These are phyloP conservation scores for Fusarium sp. DNA, from an alignment of 2,329 filamentous ascomycete genomes.

Conservation along the genomic window DNA sequence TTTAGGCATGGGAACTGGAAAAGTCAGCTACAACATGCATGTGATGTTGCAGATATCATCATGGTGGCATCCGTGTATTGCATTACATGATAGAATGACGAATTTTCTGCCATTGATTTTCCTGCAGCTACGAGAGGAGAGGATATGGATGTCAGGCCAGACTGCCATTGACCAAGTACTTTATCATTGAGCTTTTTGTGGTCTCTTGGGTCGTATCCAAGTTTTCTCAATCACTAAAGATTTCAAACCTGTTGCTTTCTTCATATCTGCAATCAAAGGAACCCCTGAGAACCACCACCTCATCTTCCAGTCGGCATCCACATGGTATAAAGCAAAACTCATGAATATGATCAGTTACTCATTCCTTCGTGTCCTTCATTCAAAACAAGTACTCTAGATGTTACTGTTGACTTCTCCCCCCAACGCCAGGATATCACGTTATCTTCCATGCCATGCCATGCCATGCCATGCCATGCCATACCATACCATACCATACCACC, in stretches of 20 bases:
- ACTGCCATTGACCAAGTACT: background rate
- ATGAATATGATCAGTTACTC: conserved; percentile 5
- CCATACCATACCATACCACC: no score
- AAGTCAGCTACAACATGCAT: background rate
- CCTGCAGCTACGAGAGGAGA: background rate
- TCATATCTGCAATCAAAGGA: background rate
- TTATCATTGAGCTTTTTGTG: no score
- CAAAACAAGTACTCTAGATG: conserved; percentile 14
- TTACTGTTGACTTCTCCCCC: conserved; percentile 14
- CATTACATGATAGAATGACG: background rate
- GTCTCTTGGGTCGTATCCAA: no score
- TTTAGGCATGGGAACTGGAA: background rate
- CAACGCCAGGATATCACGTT: conserved; percentile 37
- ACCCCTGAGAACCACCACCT: background rate
- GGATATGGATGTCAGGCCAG: background rate
- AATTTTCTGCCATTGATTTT: background rate
- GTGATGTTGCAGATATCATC: background rate
- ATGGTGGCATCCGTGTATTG: background rate
- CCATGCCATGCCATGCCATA: background rate
- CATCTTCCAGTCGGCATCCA: background rate
- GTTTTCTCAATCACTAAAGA: background rate
- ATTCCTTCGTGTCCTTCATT: conserved; percentile 30
- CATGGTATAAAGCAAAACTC: background rate
- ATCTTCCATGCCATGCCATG: conserved; percentile 14
- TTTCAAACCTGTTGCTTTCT: background rate